These are phyloP conservation scores for Ceratorhiza oryzae-sativae DNA, from an alignment of 1,284 basidiomycete species.

Conservation along the genomic window DNA sequence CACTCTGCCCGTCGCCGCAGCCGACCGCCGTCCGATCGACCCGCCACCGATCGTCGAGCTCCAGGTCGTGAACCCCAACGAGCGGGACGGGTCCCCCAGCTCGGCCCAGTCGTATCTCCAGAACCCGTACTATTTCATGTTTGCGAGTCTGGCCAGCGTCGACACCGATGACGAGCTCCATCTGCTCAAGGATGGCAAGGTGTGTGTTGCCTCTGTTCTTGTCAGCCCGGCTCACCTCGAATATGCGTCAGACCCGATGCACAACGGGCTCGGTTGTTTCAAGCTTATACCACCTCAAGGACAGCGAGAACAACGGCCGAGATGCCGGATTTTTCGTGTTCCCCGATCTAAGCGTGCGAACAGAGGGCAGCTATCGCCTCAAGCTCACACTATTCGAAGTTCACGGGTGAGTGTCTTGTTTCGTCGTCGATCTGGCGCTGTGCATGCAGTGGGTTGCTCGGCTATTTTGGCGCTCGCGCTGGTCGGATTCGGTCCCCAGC, in stretches of 20 bases:
- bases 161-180: slow-evolving; percentile 93
- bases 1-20: slow-evolving; percentile 53
- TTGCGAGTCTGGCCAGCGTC: slow-evolving; percentile 84
- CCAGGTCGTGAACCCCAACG: slow-evolving; percentile 78
- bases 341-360: slow-evolving; percentile 84
- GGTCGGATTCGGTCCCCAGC: not conserved
- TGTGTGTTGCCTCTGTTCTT: not conserved
- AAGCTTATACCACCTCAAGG: slow-evolving; percentile 93
- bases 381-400: slow-evolving; percentile 94
- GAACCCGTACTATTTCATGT: slow-evolving; percentile 96
- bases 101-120: slow-evolving; percentile 62
- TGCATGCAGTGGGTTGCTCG: not conserved
- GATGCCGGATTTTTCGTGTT: slow-evolving; percentile 94
- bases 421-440: too few relatives aligned
- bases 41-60: slow-evolving; percentile 97
- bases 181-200: slow-evolving; percentile 89
- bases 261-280: slow-evolving; percentile 91
- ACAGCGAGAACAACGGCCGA: slow-evolving; percentile 72
- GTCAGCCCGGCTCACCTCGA: not conserved
- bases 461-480: not conserved
- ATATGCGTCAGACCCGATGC: slow-evolving; percentile 65
- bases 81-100: slow-evolving; percentile 45
- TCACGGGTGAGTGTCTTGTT: slow-evolving; percentile 70
- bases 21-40: slow-evolving; percentile 92
- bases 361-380: slow-evolving; percentile 86